Percentiles rank a stretch among this genome's conserved stretches.
These are phyloP conservation scores for Scedosporium dehoogii DNA, from an alignment of 2,329 filamentous ascomycete species.

Conservation along the genomic window DNA sequence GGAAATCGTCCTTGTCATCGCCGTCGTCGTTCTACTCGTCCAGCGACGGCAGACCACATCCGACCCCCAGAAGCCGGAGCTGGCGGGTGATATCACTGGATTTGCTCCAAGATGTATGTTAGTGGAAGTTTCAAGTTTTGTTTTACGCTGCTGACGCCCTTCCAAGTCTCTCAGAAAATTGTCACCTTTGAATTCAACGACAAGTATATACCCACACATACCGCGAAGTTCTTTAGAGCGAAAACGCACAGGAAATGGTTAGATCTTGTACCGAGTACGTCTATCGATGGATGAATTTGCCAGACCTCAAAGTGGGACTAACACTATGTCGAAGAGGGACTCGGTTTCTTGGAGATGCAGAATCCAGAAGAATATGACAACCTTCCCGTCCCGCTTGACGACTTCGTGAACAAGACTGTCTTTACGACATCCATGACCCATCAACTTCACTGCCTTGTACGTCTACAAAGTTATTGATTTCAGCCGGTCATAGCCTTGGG, in stretches of 20 bases:
- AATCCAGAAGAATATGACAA: constrained; percentile 23
- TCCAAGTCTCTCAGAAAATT: constrained; percentile 27
- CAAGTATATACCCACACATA: constrained; percentile 26
- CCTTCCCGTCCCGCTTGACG: constrained; percentile 23
- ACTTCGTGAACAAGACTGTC: constrained; percentile 22
- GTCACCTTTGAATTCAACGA: constrained; percentile 25
- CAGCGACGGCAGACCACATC: constrained; percentile 16
- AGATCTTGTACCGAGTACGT: constrained; percentile 23
- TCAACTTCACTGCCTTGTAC: constrained; percentile 32
- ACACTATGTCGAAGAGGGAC: constrained; percentile 15
- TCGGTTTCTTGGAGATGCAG: constrained; percentile 28
- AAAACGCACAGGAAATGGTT: constrained; percentile 25
- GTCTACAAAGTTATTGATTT: not conserved
- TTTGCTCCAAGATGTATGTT: constrained; percentile 27
- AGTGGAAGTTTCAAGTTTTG: not conserved
- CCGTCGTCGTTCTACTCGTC: constrained; percentile 24
- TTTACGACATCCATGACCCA: constrained; percentile 33
- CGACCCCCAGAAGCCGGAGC: constrained; percentile 14
- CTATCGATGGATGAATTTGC: too few species aligned
- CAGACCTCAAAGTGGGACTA: not conserved
- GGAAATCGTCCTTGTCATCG: constrained; percentile 23
- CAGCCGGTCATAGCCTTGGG: too few species aligned
- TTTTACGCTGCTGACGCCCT: not conserved
- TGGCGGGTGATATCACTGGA: constrained; percentile 27
- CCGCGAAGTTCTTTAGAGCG: constrained; percentile 27